These are phyloP conservation scores for Leccinum uliginosum DNA, from an alignment of 768 basidiomycete genomes.

Conservation along the genomic window DNA sequence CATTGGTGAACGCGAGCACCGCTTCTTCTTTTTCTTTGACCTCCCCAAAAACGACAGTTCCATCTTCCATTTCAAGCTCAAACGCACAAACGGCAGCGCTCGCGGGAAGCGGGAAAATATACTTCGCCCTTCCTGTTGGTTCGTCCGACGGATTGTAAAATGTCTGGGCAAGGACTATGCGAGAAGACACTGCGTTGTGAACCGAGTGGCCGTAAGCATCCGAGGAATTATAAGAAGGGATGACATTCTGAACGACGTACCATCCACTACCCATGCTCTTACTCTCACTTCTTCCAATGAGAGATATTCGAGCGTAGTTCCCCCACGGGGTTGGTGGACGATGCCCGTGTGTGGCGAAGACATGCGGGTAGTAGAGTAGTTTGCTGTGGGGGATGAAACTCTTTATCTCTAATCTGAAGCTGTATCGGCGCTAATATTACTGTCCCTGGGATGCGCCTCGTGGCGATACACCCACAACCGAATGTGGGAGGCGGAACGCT, in stretches of 20 bases:
- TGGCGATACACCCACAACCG: neutral
- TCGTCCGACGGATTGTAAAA: constrained; percentile 36
- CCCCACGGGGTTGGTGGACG: constrained; percentile 26
- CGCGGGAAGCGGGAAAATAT: constrained; percentile 57
- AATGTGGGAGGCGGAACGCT: constrained; percentile 4
- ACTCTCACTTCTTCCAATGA: constrained; percentile 40
- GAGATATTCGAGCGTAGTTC: constrained; percentile 28
- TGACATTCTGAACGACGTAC: constrained; percentile 24
- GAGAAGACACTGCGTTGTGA: constrained; percentile 37
- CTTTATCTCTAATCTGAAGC: constrained; percentile 13
- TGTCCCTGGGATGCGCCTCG: neutral
- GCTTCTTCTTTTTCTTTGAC: constrained; percentile 48
- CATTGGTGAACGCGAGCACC: constrained; percentile 35
- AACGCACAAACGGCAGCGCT: constrained; percentile 54
- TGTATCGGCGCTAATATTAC: constrained; percentile 3
- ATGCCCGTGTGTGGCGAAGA: constrained; percentile 25
- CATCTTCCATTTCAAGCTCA: constrained; percentile 42
- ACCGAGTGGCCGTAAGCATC: neutral
- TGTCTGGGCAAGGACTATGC: constrained; percentile 37
- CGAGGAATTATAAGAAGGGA: neutral
- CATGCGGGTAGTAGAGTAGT: constrained; percentile 12
- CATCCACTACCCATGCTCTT: constrained; percentile 40
- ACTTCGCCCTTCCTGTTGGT: constrained; percentile 44
- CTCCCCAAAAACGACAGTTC: constrained; percentile 39
- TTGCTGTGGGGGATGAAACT: constrained; percentile 10